These are phyloP conservation scores for Fragaria iinumae DNA, from an alignment of 306 rosid species.

Conservation along the genomic window DNA sequence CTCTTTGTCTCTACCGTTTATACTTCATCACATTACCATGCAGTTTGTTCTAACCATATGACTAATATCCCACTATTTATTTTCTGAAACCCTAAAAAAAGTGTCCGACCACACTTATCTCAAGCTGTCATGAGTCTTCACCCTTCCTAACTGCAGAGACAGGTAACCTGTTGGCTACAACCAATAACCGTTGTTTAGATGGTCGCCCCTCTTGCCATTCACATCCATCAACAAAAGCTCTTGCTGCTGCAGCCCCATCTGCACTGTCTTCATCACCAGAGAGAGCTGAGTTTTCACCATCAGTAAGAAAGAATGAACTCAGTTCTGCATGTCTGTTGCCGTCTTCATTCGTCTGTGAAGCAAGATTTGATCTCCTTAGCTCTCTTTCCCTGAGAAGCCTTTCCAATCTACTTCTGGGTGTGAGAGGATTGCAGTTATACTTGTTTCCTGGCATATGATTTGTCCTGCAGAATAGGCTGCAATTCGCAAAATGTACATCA, in stretches of 20 bases:
- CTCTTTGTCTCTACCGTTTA: no score
- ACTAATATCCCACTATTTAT: no score
- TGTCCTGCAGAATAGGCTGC: conserved; percentile 35
- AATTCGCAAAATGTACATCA: conserved; percentile 8
- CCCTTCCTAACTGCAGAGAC: conserved; percentile 88
- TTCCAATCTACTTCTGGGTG: conserved; percentile 81
- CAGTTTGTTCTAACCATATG: no score
- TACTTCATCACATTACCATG: no score
- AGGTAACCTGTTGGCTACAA: conserved; percentile 92
- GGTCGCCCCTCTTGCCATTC: conserved; percentile 57
- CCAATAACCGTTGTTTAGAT: conserved; percentile 69
- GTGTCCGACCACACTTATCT: conserved; percentile 40
- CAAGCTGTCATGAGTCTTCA: conserved; percentile 79
- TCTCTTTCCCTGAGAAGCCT: conserved; percentile 95
- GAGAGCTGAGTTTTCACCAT: conserved; percentile 33
- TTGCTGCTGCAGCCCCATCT: conserved; percentile 38
- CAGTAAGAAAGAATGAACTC: conserved; percentile 31
- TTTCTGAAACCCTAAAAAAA: no score
- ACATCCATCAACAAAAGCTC: conserved; percentile 38
- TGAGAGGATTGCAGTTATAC: conserved; percentile 52
- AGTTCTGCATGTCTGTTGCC: conserved; percentile 47
- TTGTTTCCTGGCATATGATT: conserved; percentile 67
- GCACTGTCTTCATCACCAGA: conserved; percentile 49
- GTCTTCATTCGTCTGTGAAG: conserved; percentile 44
- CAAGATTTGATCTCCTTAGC: conserved; percentile 58